phyloP scores from a whole-genome alignment of 23 red algal species.

The Rhodosorus marinus region DNA sequence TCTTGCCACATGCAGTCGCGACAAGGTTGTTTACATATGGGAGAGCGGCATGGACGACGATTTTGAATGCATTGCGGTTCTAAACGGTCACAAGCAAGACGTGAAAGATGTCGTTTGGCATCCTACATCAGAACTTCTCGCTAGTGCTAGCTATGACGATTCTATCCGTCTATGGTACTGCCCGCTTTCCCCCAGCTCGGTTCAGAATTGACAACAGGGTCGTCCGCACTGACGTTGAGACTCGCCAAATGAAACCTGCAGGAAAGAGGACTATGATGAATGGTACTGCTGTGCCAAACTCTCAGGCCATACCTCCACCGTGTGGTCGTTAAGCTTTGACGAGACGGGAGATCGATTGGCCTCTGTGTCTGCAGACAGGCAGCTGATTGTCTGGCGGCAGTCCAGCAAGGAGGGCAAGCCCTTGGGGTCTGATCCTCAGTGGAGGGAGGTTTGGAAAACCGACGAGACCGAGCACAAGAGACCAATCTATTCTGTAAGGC shows the following conservation, averaged over 20 bases:
- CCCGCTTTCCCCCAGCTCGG: no score
- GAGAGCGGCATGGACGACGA: constrained; percentile 56
- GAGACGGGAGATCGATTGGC: constrained; percentile 15
- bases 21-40: constrained; percentile 90
- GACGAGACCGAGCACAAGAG: not conserved
- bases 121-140: constrained; percentile 42
- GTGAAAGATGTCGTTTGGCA: constrained; percentile 90
- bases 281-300: constrained; percentile 48
- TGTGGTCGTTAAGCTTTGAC: not conserved
- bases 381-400: constrained; percentile 54
- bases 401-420: constrained; percentile 8
- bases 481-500: not conserved
- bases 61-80: constrained; percentile 69
- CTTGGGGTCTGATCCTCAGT: constrained; percentile 12
- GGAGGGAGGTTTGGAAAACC: not conserved
- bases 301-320: not conserved
- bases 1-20: constrained; percentile 60
- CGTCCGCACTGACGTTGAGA: no score
- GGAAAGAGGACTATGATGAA: constrained; percentile 83
- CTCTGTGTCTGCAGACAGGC: constrained; percentile 31
- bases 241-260: no score
- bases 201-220: no score
- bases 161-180: constrained; percentile 81
- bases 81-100: constrained; percentile 74
- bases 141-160: constrained; percentile 56